Conservation (phyloP, 2,329 filamentous ascomycete genomes). For the Emmonsia crescens region DNA sequence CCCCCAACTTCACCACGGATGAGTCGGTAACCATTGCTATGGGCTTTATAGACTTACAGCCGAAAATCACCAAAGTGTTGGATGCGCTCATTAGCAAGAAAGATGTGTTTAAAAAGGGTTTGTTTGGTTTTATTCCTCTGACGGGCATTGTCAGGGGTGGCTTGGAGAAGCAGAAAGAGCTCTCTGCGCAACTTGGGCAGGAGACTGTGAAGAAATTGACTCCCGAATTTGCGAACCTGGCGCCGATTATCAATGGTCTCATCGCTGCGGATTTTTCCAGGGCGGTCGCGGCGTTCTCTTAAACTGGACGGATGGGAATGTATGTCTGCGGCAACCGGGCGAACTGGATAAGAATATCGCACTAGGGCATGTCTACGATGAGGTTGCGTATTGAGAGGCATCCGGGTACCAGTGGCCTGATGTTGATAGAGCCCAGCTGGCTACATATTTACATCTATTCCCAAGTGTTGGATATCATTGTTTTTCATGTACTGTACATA, state of each 20-base stretch:
- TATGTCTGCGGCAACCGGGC: no score
- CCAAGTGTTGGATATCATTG: no score
- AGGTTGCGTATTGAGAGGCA: no score
- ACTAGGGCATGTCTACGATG: no score
- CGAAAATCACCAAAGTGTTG: slow-evolving; percentile 13
- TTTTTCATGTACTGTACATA: no score
- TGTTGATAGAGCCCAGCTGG: no score
- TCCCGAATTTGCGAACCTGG: slow-evolving; percentile 10
- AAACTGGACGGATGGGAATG: neutral
- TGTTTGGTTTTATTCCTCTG: slow-evolving; percentile 14
- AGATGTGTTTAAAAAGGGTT: slow-evolving; percentile 12
- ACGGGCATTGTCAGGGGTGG: slow-evolving; percentile 13
- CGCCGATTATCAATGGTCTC: slow-evolving; percentile 11
- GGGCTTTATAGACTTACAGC: slow-evolving; percentile 12
- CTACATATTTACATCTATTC: no score
- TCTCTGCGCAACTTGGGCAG: slow-evolving; percentile 11
- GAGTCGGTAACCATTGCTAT: slow-evolving; percentile 12
- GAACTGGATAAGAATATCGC: no score
- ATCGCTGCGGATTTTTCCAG: slow-evolving; percentile 13
- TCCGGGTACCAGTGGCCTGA: no score
- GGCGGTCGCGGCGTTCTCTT: slow-evolving; percentile 11
- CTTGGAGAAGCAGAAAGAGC: slow-evolving; percentile 10
- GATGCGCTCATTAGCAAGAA: slow-evolving; percentile 14
- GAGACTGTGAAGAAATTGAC: slow-evolving; percentile 12
- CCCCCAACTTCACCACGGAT: slow-evolving; percentile 12